These are phyloP conservation scores for Syzygium syzygioides DNA, from an alignment of 441 rosid species.

Conservation along the genomic window DNA sequence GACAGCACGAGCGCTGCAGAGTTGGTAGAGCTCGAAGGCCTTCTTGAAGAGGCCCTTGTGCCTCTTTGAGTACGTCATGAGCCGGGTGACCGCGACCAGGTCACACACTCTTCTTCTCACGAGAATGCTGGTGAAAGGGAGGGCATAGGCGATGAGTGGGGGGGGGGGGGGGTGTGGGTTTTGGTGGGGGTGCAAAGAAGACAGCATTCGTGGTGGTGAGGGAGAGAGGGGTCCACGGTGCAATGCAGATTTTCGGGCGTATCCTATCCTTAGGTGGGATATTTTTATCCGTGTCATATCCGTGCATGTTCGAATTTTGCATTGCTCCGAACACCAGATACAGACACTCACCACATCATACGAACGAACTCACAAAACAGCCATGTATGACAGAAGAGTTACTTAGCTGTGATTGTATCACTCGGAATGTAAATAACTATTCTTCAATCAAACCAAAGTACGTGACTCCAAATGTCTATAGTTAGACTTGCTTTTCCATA, in stretches of 20 bases:
- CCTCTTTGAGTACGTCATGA: background rate
- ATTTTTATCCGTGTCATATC: background rate
- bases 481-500: background rate
- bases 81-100: background rate
- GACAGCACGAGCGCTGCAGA: background rate
- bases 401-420: background rate
- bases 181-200: background rate
- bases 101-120: background rate
- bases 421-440: too few species aligned
- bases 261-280: background rate
- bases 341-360: background rate
- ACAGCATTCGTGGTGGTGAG: background rate
- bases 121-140: background rate
- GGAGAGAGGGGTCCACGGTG: background rate
- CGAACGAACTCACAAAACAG: background rate
- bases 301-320: background rate
- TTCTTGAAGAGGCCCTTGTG: background rate
- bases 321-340: background rate
- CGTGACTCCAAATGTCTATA: background rate
- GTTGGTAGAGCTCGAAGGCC: background rate
- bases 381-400: background rate
- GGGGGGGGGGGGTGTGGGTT: background rate
- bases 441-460: too few species aligned
- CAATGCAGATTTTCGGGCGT: background rate
- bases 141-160: background rate